phyloP scores from a whole-genome alignment of 495 filamentous ascomycete genomes.

The Talaromyces liani region DNA sequence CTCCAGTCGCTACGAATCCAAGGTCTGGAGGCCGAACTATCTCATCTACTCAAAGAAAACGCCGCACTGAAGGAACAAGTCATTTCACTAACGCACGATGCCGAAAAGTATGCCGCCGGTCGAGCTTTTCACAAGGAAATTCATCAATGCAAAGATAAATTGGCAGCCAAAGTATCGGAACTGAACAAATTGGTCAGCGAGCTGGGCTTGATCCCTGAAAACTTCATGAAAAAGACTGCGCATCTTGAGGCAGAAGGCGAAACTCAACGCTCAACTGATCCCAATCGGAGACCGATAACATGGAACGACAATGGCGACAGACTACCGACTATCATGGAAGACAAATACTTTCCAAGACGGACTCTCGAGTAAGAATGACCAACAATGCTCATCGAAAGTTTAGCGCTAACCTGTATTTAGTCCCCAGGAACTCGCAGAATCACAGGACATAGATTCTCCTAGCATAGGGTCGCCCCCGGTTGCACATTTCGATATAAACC shows the following conservation, averaged over 20 bases:
- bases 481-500: conserved; percentile 12
- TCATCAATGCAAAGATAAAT: conserved; percentile 56
- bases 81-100: conserved; percentile 62
- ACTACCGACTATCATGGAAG: conserved; percentile 77
- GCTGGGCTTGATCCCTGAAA: conserved; percentile 46
- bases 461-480: conserved; percentile 45
- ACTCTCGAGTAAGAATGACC: conserved; percentile 59
- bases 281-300: conserved; percentile 10
- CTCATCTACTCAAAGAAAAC: conserved; percentile 80
- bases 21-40: conserved; percentile 74
- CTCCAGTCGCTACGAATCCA: conserved; percentile 86
- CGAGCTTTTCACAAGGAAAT: conserved; percentile 44
- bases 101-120: conserved; percentile 43
- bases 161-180: conserved; percentile 64
- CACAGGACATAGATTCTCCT: conserved; percentile 44
- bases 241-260: neutral
- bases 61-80: conserved; percentile 73
- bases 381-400: neutral
- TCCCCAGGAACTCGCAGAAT: neutral
- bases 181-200: conserved; percentile 55
- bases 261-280: neutral
- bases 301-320: conserved; percentile 45
- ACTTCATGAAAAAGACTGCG: conserved; percentile 12
- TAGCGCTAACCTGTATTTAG: neutral
- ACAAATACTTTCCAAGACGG: conserved; percentile 64